These are phyloP conservation scores for Cercophora sp. DNA, from an alignment of 495 filamentous ascomycete genomes.

Conservation along the genomic window DNA sequence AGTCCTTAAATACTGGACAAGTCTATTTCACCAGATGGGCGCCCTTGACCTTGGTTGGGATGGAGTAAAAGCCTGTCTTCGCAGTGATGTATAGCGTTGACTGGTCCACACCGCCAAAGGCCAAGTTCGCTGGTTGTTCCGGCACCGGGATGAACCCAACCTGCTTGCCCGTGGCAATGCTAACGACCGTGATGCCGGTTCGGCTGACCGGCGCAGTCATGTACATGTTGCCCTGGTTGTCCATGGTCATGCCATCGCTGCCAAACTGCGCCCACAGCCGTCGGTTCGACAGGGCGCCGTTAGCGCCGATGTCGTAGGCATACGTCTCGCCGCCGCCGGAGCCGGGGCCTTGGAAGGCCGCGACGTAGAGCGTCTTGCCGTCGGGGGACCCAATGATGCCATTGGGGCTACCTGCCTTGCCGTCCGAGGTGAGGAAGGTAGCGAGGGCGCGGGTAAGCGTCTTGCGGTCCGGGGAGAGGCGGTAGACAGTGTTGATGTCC, in stretches of 20 bases:
- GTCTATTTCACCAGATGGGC: constrained; percentile 16
- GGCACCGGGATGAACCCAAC: constrained; percentile 14
- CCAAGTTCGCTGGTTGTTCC: constrained; percentile 13
- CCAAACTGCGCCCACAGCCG: constrained; percentile 12
- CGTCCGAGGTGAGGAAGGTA: constrained; percentile 12
- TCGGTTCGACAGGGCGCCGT: constrained; percentile 14
- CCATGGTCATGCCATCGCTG: constrained; percentile 18
- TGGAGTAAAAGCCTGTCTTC: constrained; percentile 15
- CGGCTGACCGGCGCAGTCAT: constrained; percentile 8
- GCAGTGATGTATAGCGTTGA: constrained; percentile 16
- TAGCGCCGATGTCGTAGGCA: constrained; percentile 14
- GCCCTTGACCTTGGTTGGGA: constrained; percentile 16
- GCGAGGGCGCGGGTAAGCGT: constrained; percentile 13
- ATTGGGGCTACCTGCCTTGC: constrained; percentile 15
- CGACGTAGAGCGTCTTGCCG: constrained; percentile 17
- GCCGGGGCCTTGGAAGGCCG: constrained; percentile 11
- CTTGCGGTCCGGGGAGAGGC: constrained; percentile 16
- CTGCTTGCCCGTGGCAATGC: constrained; percentile 15
- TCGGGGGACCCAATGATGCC: constrained; percentile 14
- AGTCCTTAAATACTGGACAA: background rate
- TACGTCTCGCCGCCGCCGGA: constrained; percentile 13
- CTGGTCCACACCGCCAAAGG: constrained; percentile 17
- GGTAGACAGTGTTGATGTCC: constrained; percentile 17
- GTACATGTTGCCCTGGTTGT: constrained; percentile 17
- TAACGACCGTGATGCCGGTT: constrained; percentile 14